Evolutionary conservation across 176 grass and related monocot species (phyloP), one percentile per base, ranked within the genome.

Genomic region (Neostapfia colusana): DNA sequence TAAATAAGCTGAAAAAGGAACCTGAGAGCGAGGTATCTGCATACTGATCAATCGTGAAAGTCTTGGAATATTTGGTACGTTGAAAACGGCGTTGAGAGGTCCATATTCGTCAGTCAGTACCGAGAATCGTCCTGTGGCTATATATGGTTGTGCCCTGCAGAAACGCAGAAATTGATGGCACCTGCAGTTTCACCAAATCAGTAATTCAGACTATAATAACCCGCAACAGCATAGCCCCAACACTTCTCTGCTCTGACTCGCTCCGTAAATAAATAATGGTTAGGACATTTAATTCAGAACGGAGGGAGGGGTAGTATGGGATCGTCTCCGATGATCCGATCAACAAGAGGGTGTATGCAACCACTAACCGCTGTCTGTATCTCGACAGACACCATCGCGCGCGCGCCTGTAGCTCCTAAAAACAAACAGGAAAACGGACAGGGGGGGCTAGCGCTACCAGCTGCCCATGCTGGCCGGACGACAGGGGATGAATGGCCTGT

Each of bases 301-400:
- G n/a, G n/a, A n/a, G n/a, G n/a, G n/a, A n/a, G n/a, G n/a, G n/a
- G n/a, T n/a, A n/a, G n/a, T 12, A 21, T 16, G 58, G 9, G 67
- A 48, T 20, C 25, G 15, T 50, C 67, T 27, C 44, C 25, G 67
- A 70, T 17, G 7, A 27, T 27, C 44, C 25, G 67, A 70, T 17
- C 15, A 27, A 12, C 15, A 24, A 31, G 39, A 50, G 38, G 13
- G 40, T n/a, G 39, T 37, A 24, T 5, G 40, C 36, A 12, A 25
- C 38, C 39, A 43, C n/a, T 25, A 66, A 66, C 64, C 18, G 46
- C 69, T 55, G 20, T 72, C 70, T 55, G 70, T 24, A 72, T 2
- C 35, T 74, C 53, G n/a, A 58, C 71, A 58, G 0, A 37, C 38
- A 57, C 1, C 67, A 37, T 11, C 5, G 40, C 43, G 25, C 4